A percentile compares a stretch with the other conserved stretches of the same genome.
Conservation (phyloP, 2,329 filamentous ascomycete genomes). For the Cadophora malorum region DNA sequence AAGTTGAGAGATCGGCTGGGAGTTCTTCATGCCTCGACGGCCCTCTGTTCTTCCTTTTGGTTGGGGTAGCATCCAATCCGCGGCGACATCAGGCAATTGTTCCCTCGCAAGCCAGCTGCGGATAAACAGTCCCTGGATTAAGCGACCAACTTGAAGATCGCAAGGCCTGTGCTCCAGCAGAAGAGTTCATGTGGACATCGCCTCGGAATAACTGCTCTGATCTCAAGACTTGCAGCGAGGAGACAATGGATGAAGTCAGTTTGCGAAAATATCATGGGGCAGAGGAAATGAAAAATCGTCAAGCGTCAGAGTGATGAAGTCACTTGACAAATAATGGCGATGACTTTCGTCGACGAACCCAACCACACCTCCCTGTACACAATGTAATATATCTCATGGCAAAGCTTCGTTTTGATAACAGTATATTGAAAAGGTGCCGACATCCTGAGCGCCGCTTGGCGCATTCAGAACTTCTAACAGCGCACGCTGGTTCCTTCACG, state of each 20-base stretch:
- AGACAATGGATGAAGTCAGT: not conserved
- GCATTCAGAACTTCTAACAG: not conserved
- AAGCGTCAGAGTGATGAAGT: too few species aligned
- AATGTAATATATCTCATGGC: not conserved
- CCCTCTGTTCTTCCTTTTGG: not conserved
- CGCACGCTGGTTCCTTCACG: too few species aligned
- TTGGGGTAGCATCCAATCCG: not conserved
- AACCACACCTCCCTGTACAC: not conserved
- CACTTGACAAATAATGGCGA: too few species aligned
- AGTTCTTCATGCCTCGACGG: not conserved
- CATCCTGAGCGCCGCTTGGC: not conserved
- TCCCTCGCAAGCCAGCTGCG: not conserved
- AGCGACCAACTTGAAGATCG: not conserved
- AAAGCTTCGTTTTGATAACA: not conserved
- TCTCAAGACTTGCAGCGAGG: not conserved
- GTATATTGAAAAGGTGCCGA: not conserved
- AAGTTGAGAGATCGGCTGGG: not conserved
- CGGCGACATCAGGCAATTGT: not conserved
- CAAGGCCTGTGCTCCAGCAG: not conserved
- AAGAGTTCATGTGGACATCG: too few species aligned
- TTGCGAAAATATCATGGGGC: not conserved
- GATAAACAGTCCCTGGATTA: conserved; percentile 1
- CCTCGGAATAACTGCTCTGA: too few species aligned
- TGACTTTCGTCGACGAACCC: not conserved
- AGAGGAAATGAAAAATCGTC: too few species aligned